Evolutionary conservation across 495 filamentous ascomycete species (phyloP).

Genomic region (Hyaloscypha bicolor): DNA sequence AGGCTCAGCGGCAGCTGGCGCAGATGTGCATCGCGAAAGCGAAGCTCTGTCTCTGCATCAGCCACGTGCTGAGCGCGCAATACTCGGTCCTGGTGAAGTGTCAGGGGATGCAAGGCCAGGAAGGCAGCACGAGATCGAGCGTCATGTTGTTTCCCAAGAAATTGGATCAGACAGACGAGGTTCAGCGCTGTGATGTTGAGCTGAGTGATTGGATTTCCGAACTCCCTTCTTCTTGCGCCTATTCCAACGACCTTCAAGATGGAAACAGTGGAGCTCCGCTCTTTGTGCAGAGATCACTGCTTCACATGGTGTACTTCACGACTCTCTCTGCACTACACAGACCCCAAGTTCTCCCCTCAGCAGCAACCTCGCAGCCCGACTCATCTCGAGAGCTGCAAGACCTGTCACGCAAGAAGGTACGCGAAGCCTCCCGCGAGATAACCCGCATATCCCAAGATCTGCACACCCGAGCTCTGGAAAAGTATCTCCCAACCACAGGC

Average conservation of each 20-base stretch:
- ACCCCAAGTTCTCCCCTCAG: slow-evolving; percentile 79
- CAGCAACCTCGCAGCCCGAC: slow-evolving; percentile 58
- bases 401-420: slow-evolving; percentile 75
- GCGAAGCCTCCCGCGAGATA: slow-evolving; percentile 77
- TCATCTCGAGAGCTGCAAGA: slow-evolving; percentile 66
- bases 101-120: slow-evolving; percentile 60
- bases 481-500: slow-evolving; percentile 81
- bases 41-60: slow-evolving; percentile 84
- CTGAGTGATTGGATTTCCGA: slow-evolving; percentile 70
- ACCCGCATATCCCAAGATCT: slow-evolving; percentile 76
- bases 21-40: slow-evolving; percentile 90
- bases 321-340: slow-evolving; percentile 86
- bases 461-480: slow-evolving; percentile 67
- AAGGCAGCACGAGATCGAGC: slow-evolving; percentile 73
- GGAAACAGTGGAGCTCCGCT: slow-evolving; percentile 46
- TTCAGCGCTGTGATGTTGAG: slow-evolving; percentile 71
- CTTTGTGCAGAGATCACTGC: slow-evolving; percentile 72
- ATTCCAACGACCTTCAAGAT: slow-evolving; percentile 47
- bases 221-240: slow-evolving; percentile 69
- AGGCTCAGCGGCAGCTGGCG: slow-evolving; percentile 72
- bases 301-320: slow-evolving; percentile 89
- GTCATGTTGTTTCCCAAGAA: slow-evolving; percentile 91
- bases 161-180: slow-evolving; percentile 71
- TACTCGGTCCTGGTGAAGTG: slow-evolving; percentile 87
- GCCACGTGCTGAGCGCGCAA: slow-evolving; percentile 79